A percentile compares a stretch with the other conserved stretches of the same genome.
Conservation (phyloP, 345 rosid species). For the Atalantia buxifolia region DNA sequence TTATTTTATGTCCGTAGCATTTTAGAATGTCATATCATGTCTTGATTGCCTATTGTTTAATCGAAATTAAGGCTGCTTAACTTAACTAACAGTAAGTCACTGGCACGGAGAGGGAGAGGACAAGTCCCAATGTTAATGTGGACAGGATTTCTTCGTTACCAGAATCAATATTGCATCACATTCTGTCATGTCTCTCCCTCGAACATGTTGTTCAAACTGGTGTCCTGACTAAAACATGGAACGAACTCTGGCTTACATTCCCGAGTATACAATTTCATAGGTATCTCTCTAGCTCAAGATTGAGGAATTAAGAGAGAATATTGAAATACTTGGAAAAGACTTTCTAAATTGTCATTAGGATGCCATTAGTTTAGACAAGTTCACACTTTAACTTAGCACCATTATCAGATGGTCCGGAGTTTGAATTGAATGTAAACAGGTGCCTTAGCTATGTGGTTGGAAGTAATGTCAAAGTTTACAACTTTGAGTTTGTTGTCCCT, state of each 20-base stretch:
- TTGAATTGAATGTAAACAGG: too few relatives aligned
- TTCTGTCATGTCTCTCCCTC: background rate
- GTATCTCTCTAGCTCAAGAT: too few relatives aligned
- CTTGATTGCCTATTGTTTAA: too few relatives aligned
- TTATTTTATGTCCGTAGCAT: too few relatives aligned
- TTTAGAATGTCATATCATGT: too few relatives aligned
- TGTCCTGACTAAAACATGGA: background rate
- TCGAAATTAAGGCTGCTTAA: too few relatives aligned
- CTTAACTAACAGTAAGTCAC: too few relatives aligned
- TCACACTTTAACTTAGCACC: too few relatives aligned
- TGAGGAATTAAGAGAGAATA: background rate
- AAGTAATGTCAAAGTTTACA: background rate
- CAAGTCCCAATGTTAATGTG: background rate
- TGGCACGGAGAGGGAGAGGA: too few relatives aligned
- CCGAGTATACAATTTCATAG: background rate
- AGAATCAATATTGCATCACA: background rate
- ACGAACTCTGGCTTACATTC: background rate
- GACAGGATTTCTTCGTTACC: background rate
- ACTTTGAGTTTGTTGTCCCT: background rate
- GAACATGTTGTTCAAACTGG: background rate
- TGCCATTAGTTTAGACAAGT: too few relatives aligned
- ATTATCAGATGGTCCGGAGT: too few relatives aligned
- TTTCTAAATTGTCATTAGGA: background rate
- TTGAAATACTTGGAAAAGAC: background rate
- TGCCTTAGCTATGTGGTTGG: background rate